These are phyloP conservation scores for Citrus unshiu DNA, from an alignment of 345 rosid species.

Conservation along the genomic window DNA sequence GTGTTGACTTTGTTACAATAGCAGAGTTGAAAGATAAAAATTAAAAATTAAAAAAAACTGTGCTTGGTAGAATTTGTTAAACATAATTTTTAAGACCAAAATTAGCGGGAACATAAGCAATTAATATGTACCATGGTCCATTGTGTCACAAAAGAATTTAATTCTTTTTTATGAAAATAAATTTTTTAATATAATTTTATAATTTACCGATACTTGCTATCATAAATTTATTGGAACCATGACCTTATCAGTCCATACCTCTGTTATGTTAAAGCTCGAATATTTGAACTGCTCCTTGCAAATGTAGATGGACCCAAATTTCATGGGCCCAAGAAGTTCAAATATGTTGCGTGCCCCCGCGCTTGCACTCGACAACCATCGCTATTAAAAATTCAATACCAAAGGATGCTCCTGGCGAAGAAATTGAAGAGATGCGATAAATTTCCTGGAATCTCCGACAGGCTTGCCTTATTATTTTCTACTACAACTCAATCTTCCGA, in stretches of 20 bases:
- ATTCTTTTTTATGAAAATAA: no score
- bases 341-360: background rate
- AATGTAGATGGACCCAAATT: background rate
- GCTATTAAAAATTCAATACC: no score
- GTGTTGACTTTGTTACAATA: no score
- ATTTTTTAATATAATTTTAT: no score
- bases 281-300: no score
- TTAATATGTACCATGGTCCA: no score
- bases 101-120: no score
- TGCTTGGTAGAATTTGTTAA: no score
- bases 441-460: background rate
- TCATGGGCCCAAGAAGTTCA: background rate
- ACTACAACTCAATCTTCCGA: conserved; percentile 15
- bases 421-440: background rate
- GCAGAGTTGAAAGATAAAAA: no score
- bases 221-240: background rate
- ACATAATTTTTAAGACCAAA: no score
- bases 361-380: background rate
- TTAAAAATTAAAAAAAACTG: no score
- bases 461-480: conserved; percentile 3
- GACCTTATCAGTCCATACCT: background rate
- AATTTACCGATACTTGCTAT: background rate
- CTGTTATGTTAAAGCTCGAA: background rate
- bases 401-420: background rate
- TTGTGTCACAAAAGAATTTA: no score